These are phyloP conservation scores for Pisolithus sp. DNA, from an alignment of 768 basidiomycete genomes.

Conservation along the genomic window DNA sequence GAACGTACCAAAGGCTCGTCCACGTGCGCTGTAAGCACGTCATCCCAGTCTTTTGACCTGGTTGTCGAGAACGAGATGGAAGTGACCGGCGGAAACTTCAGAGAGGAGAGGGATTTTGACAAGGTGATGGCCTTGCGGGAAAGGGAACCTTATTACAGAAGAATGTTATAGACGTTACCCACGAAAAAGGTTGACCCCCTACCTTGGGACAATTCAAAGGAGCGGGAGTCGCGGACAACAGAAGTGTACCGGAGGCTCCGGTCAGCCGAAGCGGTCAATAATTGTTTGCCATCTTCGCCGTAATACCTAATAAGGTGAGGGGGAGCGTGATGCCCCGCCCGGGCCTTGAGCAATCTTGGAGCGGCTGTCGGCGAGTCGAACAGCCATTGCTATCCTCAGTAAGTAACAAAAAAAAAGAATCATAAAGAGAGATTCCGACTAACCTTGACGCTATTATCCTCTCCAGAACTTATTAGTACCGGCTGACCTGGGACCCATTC, in stretches of 20 bases:
- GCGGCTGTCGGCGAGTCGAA: conserved; percentile 86
- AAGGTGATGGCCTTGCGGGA: conserved; percentile 72
- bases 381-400: conserved; percentile 79
- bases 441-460: conserved; percentile 95
- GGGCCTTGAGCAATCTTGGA: conserved; percentile 84
- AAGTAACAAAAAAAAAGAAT: conserved; percentile 1
- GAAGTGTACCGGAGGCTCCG: conserved; percentile 85
- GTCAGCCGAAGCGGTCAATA: conserved; percentile 85
- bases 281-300: conserved; percentile 93
- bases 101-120: conserved; percentile 69
- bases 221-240: conserved; percentile 91
- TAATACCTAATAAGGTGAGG: conserved; percentile 92
- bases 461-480: conserved; percentile 80
- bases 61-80: conserved; percentile 73
- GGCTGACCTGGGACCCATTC: conserved; percentile 95
- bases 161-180: neutral
- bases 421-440: conserved; percentile 4
- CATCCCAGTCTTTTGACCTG: conserved; percentile 95
- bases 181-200: conserved; percentile 2
- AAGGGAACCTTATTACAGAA: conserved; percentile 59
- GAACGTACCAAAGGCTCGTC: conserved; percentile 80
- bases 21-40: conserved; percentile 84
- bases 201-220: conserved; percentile 94
- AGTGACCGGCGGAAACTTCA: conserved; percentile 81
- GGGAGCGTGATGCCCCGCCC: conserved; percentile 87